Base-by-base conservation (phyloP, 352 stramenopile genomes). In the Hyaloperonospora arabidopsidis region DNA sequence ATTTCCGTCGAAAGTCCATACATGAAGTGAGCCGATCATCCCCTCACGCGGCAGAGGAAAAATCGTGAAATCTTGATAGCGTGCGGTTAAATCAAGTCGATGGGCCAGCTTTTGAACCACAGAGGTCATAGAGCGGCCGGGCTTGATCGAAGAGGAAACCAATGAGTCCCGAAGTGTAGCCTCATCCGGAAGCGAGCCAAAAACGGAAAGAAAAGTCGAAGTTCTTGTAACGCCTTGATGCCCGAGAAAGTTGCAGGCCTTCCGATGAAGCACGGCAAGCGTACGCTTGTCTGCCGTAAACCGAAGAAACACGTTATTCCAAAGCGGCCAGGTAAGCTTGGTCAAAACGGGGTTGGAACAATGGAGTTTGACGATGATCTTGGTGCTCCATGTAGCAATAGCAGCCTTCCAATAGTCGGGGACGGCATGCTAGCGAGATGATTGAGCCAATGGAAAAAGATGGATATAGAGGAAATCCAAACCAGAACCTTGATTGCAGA, bases 381-480 rank as follows among this genome's bases (percentile, higher is more conserved):
- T 50, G 15, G 44, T 35, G 15, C 32, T 52, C 44, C 34, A 58
- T 19, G 45, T 47, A 3, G 52, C 32, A 17, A 52, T 28, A 15
- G 28, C 5, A 0, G 19, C 22, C 1, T 13, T 34, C 51, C 40
- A 50, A 15, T 52, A 58, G 12, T 2, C 1, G 2, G 43, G 43
- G 4, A 52, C 21, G n/a, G 0, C 12, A 28, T 52, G 1, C 38
- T n/a, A 52, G 2, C 32, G n/a, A 29, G 52, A 52, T 6, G 43
- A 22, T 12, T 48, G 25, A 2, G 32, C 32, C 11, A 23, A 40
- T 2, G 19, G 14, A 21, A 32, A 51, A 13, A 54, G 39, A 8
- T 23, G 25, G 1, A 58, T 18, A 18, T 45, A 60, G 1, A 54
- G 45, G 43, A 60, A 60, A 21, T 54, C 36, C 0, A 49, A 14